Evolutionary conservation across 192 early-diverging fungal species (phyloP), one percentile per base, ranked within the genome.

Genomic region (Cladochytrium replicatum): DNA sequence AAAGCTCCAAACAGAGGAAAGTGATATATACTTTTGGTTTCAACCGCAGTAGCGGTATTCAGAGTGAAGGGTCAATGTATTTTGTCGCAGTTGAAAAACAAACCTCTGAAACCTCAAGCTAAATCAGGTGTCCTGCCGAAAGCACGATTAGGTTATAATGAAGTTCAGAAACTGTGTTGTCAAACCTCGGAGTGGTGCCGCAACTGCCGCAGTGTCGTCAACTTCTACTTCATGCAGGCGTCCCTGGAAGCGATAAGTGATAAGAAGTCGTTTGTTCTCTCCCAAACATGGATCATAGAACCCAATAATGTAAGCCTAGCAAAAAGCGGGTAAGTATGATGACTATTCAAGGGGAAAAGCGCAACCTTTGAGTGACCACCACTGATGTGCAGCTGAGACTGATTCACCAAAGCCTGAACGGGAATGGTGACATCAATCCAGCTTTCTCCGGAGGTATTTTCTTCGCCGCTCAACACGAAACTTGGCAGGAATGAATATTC

Each of bases 251-350:
- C 66, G 64, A 54, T 98, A 98, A 40, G 72, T 82, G 45, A 98
- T 81, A 47, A 72, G 78, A 44, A 98, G 69, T 45, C 77, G 71
- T 63, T 98, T 98, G 15, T 60, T 55, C 46, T 83, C 83, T 29
- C 91, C 91, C 47, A 94, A 78, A 55, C 89, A 90, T 22, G 94
- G 91, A 63, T 98, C 92, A 52, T 88, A 95, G 63, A 98, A 98
- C 2, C 94, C 94, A 27, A 89, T 69, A 50, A 98, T 70, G 50
- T 85, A 83, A 21, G 79, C 69, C 83, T 87, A 57, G 29, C 15
- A 26, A 54, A 54, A 30, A 15, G 41, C 9, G 28, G 7, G 21
- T 9, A 7, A 4, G 24, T 5, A 43, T 21, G 13, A n/a, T 23
- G 4, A 46, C 32, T 21, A 7, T 0, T 22, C 2, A 21, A 53